Evolutionary conservation across 352 stramenopile genomes (phyloP), one percentile per base, ranked within the genome.

Genomic region (Pythium plurisporium): DNA sequence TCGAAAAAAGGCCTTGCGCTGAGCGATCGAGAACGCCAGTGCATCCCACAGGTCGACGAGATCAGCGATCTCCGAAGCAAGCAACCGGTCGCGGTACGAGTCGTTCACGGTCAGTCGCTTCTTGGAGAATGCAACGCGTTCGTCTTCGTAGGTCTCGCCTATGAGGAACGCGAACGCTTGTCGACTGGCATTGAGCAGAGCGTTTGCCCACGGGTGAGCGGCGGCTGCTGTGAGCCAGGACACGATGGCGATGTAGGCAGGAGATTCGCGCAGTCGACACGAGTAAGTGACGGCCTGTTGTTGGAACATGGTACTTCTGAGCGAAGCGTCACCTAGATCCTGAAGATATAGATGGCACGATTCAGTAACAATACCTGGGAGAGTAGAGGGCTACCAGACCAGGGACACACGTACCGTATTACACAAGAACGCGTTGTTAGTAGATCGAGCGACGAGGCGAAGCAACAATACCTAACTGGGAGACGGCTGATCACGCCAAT

Each of bases 1-100:
- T 25, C 72, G 74, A 29, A 89, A 89, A 26, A 83, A 78, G 14
- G 73, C 66, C 47, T 86, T 81, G 11, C 71, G 74, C 47, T 89
- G 79, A 4, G 67, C 26, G 11, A 84, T 53, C 10, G 76, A 70
- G n/a, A 89, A 49, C 20, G 54, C 53, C 23, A 89, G 57, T 11
- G 79, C 79, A 10, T 85, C 73, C 25, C 74, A 73, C 17, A 89
- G 63, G 11, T 72, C 67, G 10, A 85, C 76, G 17, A 87, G 68
- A 27, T 86, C 74, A 14, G 65, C 62, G 42, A 89, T 89, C 70
- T 89, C 79, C 4, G 48, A 27, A 23, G 59, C 79, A 10, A 86
- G 68, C 33, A 89, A 48, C 4, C 79, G 73, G 30, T 89, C 79
- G 26, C 79, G 79, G 33, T 89, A 87, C 31, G 64, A 64, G 53